Evolutionary conservation across 2,329 filamentous ascomycete genomes (phyloP).

Genomic region (Ustulina deusta): DNA sequence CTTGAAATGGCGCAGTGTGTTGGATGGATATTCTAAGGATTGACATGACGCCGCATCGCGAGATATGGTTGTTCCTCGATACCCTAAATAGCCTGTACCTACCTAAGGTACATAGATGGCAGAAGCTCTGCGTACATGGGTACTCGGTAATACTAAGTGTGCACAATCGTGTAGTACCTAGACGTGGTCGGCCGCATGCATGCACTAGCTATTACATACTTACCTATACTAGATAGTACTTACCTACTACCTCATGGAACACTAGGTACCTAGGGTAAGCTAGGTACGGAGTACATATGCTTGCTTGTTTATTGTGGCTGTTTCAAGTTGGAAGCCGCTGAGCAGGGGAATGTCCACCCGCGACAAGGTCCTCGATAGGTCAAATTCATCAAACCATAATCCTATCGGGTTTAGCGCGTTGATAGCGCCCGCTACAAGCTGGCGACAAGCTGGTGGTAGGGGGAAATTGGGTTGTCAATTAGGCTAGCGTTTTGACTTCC

Average conservation of each 20-base stretch:
- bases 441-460: slow-evolving; percentile 5
- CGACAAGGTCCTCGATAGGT: background rate
- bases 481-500: slow-evolving; percentile 15
- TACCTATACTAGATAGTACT: no score
- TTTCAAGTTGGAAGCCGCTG: slow-evolving; percentile 37
- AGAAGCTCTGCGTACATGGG: no score
- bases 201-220: no score
- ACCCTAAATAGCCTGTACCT: no score
- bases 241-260: no score
- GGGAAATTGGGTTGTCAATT: slow-evolving; percentile 27
- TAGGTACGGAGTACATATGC: slow-evolving; percentile 11
- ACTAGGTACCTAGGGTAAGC: no score
- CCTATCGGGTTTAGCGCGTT: slow-evolving; percentile 13
- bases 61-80: no score
- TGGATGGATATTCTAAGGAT: slow-evolving; percentile 19
- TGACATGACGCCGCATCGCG: slow-evolving; percentile 15
- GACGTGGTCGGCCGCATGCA: no score
- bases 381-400: slow-evolving; percentile 14
- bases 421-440: slow-evolving; percentile 17
- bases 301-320: slow-evolving; percentile 35
- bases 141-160: no score
- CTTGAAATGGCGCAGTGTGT: slow-evolving; percentile 16
- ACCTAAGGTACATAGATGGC: no score
- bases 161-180: no score
- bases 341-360: slow-evolving; percentile 17